These are phyloP conservation scores for Hypsizygus ulmarius DNA, from an alignment of 1,284 basidiomycete species.

Conservation along the genomic window DNA sequence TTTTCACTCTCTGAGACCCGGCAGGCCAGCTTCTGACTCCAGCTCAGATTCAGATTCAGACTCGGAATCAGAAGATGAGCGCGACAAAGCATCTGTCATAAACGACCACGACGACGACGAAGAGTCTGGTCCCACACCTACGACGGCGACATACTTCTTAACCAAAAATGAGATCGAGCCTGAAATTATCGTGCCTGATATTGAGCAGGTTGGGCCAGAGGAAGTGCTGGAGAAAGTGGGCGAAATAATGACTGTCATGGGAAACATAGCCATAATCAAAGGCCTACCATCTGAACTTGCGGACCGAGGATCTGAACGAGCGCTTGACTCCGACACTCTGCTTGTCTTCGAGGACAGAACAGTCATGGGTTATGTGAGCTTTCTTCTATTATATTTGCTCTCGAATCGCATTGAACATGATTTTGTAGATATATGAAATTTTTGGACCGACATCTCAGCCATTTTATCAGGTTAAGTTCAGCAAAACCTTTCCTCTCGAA, in stretches of 20 bases:
- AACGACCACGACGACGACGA: slow-evolving; percentile 51
- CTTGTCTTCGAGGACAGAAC: slow-evolving; percentile 82
- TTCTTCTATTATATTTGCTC: slow-evolving; percentile 5
- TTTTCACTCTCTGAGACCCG: slow-evolving; percentile 2
- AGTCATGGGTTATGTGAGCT: slow-evolving; percentile 78
- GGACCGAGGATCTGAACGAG: slow-evolving; percentile 49
- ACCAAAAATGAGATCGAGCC: slow-evolving; percentile 67
- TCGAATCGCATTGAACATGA: slow-evolving; percentile 16
- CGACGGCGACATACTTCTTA: slow-evolving; percentile 44
- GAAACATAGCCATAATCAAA: slow-evolving; percentile 67
- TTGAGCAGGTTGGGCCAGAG: slow-evolving; percentile 53
- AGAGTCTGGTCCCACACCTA: slow-evolving; percentile 39
- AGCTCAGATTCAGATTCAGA: slow-evolving; percentile 43
- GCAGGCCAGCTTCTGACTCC: slow-evolving; percentile 20
- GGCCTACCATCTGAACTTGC: slow-evolving; percentile 47
- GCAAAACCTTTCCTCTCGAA: slow-evolving; percentile 54
- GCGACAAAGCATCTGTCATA: slow-evolving; percentile 20
- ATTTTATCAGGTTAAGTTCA: slow-evolving; percentile 79
- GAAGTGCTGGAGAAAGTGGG: slow-evolving; percentile 71
- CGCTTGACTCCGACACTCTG: slow-evolving; percentile 82
- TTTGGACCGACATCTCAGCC: slow-evolving; percentile 87
- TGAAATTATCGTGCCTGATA: slow-evolving; percentile 51
- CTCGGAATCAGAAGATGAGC: slow-evolving; percentile 36
- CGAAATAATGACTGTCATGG: slow-evolving; percentile 70
- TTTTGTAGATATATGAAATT: slow-evolving; percentile 76